Evolutionary conservation across 345 rosid species (phyloP), one percentile per base, ranked within the genome.

Genomic region (Eucalyptus regnans): DNA sequence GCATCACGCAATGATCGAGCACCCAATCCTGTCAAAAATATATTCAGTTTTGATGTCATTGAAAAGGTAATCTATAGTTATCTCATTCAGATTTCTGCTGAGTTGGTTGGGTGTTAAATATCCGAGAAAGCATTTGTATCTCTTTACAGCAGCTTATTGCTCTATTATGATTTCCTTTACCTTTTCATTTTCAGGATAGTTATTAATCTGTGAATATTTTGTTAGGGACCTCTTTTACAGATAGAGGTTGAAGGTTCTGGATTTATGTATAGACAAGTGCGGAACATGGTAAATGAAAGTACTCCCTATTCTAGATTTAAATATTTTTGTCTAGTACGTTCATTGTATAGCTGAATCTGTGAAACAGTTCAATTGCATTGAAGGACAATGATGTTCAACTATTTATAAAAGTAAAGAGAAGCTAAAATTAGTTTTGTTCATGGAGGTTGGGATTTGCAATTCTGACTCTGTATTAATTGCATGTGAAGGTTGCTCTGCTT

Each of bases 241-340:
- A 92, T 96, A 50, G 97, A 98, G 92, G 98, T 98, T 86, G 98
- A 96, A 94, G 99, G 99, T 90, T 92, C 98, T 1, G 98, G 98
- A 52, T 96, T 97, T 92, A 88, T 97, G 93, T 97, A 97, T 87
- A 90, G 97, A 92, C 99, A 96, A 96, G 98, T 95, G 46, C 94
- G 98, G 83, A 96, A 97, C 95, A 96, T 97, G 99, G 99, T 96
- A 87, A 91, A 92, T 86, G 31, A 29, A 46, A 64, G 22, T 56
- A 50, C 87, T 90, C 43, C 15, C 12, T 84, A 44, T 88, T 48
- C 41, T n/a, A 12, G 46, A 41, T 31, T 31, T 81, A 12, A 33
- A 52, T 83, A 9, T 56, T 46, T 41, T 31, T 64, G 54, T 80
- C 86, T 51, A 25, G 37, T n/a, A 23, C 25, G 9, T 68, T 76